Evolutionary conservation across 2,329 filamentous ascomycete species (phyloP).

Genomic region (Ilyonectria robusta): DNA sequence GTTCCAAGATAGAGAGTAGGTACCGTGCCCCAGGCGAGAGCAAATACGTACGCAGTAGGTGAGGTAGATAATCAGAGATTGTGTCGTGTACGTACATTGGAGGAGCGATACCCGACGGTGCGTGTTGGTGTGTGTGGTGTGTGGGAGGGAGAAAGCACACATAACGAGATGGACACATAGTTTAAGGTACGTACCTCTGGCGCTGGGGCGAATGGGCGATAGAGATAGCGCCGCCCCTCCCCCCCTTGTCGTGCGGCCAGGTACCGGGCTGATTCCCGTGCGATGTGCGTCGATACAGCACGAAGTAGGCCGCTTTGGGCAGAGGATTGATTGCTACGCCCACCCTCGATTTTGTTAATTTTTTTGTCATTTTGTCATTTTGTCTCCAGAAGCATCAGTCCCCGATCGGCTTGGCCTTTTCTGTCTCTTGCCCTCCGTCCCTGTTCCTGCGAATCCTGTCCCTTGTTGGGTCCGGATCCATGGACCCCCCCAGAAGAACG

Average conservation of each 20-base stretch:
- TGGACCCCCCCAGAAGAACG: constrained; percentile 2
- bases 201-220: constrained; percentile 18
- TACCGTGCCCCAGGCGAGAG: not conserved
- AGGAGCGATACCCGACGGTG: constrained; percentile 9
- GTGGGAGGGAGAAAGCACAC: constrained; percentile 28
- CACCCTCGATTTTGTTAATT: not conserved
- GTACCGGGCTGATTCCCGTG: constrained; percentile 35
- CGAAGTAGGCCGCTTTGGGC: not conserved
- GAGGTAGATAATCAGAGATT: constrained; percentile 8
- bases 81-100: constrained; percentile 12
- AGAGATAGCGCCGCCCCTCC: constrained; percentile 41
- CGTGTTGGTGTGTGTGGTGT: not conserved
- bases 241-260: constrained; percentile 28
- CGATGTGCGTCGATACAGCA: not conserved
- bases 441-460: not conserved
- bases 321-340: not conserved
- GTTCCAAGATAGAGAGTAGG: not conserved
- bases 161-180: constrained; percentile 48
- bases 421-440: not conserved
- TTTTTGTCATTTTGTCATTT: no score
- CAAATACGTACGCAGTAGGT: not conserved
- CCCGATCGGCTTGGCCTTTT: not conserved
- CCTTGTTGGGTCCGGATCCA: constrained; percentile 1
- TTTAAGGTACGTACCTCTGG: constrained; percentile 47
- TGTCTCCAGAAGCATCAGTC: no score